A percentile compares a stretch with the other conserved stretches of the same genome.
phyloP scores from a whole-genome alignment of 73 alveolate species.

The Paraurostyla sp. region DNA sequence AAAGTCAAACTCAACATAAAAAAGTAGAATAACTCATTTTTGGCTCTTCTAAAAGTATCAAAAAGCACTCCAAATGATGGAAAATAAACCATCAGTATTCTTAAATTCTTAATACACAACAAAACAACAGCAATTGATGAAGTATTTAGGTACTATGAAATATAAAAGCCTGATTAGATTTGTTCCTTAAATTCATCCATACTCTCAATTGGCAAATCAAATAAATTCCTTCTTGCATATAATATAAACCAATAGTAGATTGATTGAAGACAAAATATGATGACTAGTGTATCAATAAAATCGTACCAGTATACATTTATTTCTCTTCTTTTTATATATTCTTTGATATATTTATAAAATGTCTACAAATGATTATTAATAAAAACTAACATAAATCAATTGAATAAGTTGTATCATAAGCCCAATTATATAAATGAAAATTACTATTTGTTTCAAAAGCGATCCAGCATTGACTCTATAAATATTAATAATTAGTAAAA shows the following conservation, averaged over 20 bases:
- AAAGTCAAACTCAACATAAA: constrained; percentile 22
- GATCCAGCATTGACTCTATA: constrained; percentile 7
- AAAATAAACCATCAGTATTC: constrained; percentile 36
- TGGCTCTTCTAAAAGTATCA: constrained; percentile 47
- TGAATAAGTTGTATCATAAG: not conserved
- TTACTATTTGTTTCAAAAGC: not conserved
- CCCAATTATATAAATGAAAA: constrained; percentile 45
- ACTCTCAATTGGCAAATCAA: constrained; percentile 12
- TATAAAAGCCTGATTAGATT: not conserved
- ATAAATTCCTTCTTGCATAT: constrained; percentile 15
- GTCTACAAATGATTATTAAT: not conserved
- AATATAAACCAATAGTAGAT: constrained; percentile 42
- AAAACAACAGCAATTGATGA: constrained; percentile 46
- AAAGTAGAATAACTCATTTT: constrained; percentile 3
- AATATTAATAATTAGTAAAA: not conserved
- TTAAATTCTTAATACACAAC: constrained; percentile 27
- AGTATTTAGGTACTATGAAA: not conserved
- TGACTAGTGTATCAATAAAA: constrained; percentile 23
- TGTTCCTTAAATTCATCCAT: not conserved
- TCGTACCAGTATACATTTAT: constrained; percentile 32
- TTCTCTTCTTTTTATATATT: constrained; percentile 21
- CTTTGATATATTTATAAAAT: constrained; percentile 1
- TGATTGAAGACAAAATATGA: constrained; percentile 33
- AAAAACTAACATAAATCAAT: not conserved
- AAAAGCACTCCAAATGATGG: constrained; percentile 60